phyloP scores from a whole-genome alignment of 768 basidiomycete species.

The Boletus vinaceobasis region DNA sequence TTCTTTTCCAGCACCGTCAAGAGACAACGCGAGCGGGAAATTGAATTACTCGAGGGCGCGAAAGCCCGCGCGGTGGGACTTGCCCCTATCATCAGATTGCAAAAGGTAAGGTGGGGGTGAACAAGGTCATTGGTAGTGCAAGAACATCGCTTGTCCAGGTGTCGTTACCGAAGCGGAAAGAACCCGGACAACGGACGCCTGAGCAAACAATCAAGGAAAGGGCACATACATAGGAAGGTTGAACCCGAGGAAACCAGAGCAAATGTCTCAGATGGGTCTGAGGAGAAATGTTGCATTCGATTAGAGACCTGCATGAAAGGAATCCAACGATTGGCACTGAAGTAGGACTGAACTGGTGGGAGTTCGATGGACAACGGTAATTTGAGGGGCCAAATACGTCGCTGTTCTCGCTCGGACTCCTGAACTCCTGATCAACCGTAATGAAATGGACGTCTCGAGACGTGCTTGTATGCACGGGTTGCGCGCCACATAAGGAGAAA shows the following conservation, averaged over 20 bases:
- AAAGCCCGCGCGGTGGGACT: neutral
- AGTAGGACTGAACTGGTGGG: neutral
- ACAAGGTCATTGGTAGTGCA: constrained; percentile 6
- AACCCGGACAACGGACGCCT: constrained; percentile 6
- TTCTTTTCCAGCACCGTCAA: neutral
- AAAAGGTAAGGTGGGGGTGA: constrained; percentile 1
- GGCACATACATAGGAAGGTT: constrained; percentile 3
- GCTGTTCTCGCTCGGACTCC: neutral
- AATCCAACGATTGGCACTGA: neutral
- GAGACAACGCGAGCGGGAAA: constrained; percentile 7
- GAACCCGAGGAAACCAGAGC: constrained; percentile 1
- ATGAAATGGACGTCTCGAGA: neutral
- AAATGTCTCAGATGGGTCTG: constrained; percentile 8
- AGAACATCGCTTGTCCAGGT: constrained; percentile 9
- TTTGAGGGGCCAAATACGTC: neutral
- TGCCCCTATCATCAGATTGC: constrained; percentile 7
- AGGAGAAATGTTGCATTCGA: neutral
- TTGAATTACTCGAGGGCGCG: constrained; percentile 8
- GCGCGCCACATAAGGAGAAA: neutral
- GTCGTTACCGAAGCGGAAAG: neutral
- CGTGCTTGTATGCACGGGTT: neutral
- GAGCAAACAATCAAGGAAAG: constrained; percentile 1
- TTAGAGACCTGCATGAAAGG: neutral
- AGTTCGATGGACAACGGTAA: neutral
- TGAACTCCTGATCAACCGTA: neutral